Base-by-base conservation (phyloP, 2,329 filamentous ascomycete genomes). In the Botrytis medusae region DNA sequence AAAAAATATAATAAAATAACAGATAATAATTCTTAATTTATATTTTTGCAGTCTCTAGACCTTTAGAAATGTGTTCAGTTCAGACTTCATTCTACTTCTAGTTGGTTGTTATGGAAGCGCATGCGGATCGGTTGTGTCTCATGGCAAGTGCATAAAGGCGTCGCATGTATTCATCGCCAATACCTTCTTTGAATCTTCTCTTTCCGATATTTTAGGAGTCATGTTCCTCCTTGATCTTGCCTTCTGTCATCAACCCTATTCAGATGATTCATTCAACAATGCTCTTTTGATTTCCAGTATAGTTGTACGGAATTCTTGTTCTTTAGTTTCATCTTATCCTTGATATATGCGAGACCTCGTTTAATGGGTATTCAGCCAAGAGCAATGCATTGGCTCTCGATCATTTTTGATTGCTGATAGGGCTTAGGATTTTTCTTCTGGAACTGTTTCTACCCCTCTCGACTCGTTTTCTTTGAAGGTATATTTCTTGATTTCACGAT, bases 331-430 rank as follows among this genome's bases (percentile, higher is more conserved):
- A 42, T 68, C 65, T 57, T 34, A 44, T 42, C 18, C 37, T 42
- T 42, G 44, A n/a, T 18, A 32, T 40, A 10, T 57, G 34, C 25
- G 32, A 57, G 18, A 32, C 65, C 42, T 40, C 12, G 46, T 57
- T 65, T 71, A n/a, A 34, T 57, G 14, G 22, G 32, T 18, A 32
- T 40, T 64, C 40, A 7, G 60, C 29, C 37, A 57, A 67, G 62
- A 54, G 29, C 40, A 48, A 68, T 59, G 62, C 9, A 60, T 40
- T 72, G 62, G 70, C 51, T 72, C 29, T 68, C 40, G 37, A 68
- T 72, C 29, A 46, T 46, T 48, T 62, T 48, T 60, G 40, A 44
- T 59, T 59, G 59, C 44, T 48, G 29, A 72, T 60, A 32, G 40
- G 59, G 29, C 16, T 68, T 29, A 59, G 8, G 48, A 22, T 42